Conservation (phyloP, 805 yeast genomes). For the Starmerella stigmatis region DNA sequence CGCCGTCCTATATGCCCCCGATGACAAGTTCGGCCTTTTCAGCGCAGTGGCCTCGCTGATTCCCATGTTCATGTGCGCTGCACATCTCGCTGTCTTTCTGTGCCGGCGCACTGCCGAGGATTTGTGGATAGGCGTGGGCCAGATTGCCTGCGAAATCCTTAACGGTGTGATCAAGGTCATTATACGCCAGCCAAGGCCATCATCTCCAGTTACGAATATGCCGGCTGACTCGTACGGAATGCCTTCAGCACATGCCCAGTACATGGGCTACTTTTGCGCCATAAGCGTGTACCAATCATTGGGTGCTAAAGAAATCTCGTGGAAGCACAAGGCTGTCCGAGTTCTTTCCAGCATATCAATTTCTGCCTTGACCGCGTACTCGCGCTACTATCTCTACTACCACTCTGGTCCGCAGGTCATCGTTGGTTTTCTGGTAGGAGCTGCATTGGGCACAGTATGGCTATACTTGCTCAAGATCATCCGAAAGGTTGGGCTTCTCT, state of each 20-base stretch:
- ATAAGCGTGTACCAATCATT: conserved; percentile 31
- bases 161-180: conserved; percentile 58
- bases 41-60: conserved; percentile 66
- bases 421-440: conserved; percentile 62
- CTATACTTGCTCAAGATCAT: conserved; percentile 42
- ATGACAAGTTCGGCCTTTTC: conserved; percentile 46
- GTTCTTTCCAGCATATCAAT: conserved; percentile 21
- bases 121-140: conserved; percentile 74
- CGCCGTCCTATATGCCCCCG: conserved; percentile 65
- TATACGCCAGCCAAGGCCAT: conserved; percentile 67
- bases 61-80: conserved; percentile 69
- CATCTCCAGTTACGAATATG: conserved; percentile 24
- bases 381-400: conserved; percentile 69
- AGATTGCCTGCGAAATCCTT: conserved; percentile 60
- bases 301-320: conserved; percentile 8
- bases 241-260: conserved; percentile 97
- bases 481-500: conserved; percentile 58
- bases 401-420: conserved; percentile 65
- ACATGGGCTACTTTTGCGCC: conserved; percentile 68
- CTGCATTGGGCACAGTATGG: conserved; percentile 47
- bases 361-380: conserved; percentile 43
- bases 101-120: conserved; percentile 78
- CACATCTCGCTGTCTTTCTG: conserved; percentile 75
- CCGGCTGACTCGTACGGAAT: conserved; percentile 66
- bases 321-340: conserved; percentile 23